Conservation (phyloP, 2,329 filamentous ascomycete genomes). For the Exophiala aquamarina region DNA sequence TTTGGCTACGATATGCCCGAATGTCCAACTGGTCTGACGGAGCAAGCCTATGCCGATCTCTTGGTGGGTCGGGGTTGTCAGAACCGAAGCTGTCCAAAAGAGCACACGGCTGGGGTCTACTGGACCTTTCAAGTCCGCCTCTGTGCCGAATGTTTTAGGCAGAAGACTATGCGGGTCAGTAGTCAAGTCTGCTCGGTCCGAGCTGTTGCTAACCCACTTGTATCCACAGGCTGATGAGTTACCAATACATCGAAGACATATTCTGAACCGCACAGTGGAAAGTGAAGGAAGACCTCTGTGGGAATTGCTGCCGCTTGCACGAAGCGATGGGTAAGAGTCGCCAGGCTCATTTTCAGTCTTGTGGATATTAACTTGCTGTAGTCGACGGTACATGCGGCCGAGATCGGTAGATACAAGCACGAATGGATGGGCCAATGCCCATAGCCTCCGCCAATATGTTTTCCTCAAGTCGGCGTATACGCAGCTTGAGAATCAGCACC, state of each 20-base stretch:
- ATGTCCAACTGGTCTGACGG: conserved; percentile 22
- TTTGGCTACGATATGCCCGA: conserved; percentile 21
- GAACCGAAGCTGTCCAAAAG: conserved; percentile 19
- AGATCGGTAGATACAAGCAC: conserved; percentile 4
- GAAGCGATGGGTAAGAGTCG: conserved; percentile 18
- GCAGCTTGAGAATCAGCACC: conserved; percentile 15
- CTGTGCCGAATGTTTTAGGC: conserved; percentile 22
- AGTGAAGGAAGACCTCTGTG: conserved; percentile 6
- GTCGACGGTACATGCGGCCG: conserved; percentile 14
- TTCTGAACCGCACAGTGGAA: conserved; percentile 1
- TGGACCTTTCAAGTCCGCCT: conserved; percentile 27
- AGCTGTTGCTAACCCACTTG: background rate
- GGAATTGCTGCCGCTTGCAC: conserved; percentile 19
- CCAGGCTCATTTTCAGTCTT: background rate
- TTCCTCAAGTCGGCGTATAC: conserved; percentile 20
- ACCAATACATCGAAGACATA: conserved; percentile 9
- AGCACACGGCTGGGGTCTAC: conserved; percentile 21
- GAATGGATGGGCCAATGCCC: conserved; percentile 11
- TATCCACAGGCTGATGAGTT: conserved; percentile 16
- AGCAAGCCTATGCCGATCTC: conserved; percentile 27
- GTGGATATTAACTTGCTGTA: background rate
- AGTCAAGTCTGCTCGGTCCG: background rate
- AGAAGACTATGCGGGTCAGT: conserved; percentile 20
- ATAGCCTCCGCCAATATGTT: conserved; percentile 11
- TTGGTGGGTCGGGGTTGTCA: conserved; percentile 27